Evolutionary conservation across 2,329 filamentous ascomycete genomes (phyloP).

Genomic region (Chaetomiaceae sp.): DNA sequence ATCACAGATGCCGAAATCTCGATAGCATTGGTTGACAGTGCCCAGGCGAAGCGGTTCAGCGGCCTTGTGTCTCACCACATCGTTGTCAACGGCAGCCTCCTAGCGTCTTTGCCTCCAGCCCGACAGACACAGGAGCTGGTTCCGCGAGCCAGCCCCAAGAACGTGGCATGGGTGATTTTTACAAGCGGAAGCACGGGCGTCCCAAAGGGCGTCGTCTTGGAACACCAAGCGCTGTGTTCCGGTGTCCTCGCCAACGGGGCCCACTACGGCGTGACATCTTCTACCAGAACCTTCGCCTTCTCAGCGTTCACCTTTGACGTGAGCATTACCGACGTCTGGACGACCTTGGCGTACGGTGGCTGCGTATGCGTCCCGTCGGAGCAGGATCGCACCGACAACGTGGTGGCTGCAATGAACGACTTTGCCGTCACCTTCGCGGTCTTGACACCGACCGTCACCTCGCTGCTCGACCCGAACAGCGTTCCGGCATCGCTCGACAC

Average conservation of each 20-base stretch:
- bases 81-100: conserved; percentile 3
- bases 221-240: conserved; percentile 16
- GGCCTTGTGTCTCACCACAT: conserved; percentile 1
- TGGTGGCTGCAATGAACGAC: conserved; percentile 28
- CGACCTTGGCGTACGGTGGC: conserved; percentile 37
- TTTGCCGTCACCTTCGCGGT: conserved; percentile 17
- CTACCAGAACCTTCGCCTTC: conserved; percentile 12
- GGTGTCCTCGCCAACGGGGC: conserved; percentile 3
- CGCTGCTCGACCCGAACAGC: conserved; percentile 15
- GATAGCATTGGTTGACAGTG: neutral
- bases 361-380: conserved; percentile 35
- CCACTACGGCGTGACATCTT: neutral
- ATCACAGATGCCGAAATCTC: neutral
- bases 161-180: conserved; percentile 31
- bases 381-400: conserved; percentile 35
- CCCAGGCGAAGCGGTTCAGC: conserved; percentile 1
- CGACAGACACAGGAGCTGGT: conserved; percentile 2
- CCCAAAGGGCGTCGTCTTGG: conserved; percentile 34
- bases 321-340: conserved; percentile 29
- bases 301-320: conserved; percentile 18
- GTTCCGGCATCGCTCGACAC: conserved; percentile 14
- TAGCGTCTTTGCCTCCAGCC: conserved; percentile 5
- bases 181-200: conserved; percentile 49
- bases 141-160: conserved; percentile 1
- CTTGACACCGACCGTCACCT: conserved; percentile 28